These are phyloP conservation scores for Exophiala oligosperma DNA, from an alignment of 2,329 filamentous ascomycete species.

Conservation along the genomic window DNA sequence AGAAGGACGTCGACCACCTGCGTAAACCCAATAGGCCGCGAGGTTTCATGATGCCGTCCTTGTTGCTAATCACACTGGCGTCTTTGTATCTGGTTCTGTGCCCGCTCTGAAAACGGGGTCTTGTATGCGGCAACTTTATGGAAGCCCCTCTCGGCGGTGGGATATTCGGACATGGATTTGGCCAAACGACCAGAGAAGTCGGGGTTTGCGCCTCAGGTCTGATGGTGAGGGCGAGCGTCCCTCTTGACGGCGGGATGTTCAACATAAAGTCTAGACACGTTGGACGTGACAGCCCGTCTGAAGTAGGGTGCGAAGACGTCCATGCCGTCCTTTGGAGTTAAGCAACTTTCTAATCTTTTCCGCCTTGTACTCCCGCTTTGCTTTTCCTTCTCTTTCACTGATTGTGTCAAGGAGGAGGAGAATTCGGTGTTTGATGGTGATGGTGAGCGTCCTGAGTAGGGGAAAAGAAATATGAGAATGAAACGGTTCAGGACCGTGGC, in stretches of 20 bases:
- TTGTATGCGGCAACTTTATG: constrained; percentile 10
- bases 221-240: constrained; percentile 3
- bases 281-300: constrained; percentile 84
- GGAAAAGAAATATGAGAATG: no score
- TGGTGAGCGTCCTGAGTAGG: no score
- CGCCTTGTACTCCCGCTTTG: constrained; percentile 88
- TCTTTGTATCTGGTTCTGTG: not conserved
- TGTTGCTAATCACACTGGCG: no score
- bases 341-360: constrained; percentile 93
- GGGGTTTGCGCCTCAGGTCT: not conserved
- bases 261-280: constrained; percentile 61
- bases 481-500: no score
- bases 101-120: constrained; percentile 6
- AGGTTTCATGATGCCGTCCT: no score
- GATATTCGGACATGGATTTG: constrained; percentile 1
- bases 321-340: constrained; percentile 88
- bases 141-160: constrained; percentile 2
- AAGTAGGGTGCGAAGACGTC: constrained; percentile 98
- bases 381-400: constrained; percentile 87
- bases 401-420: constrained; percentile 92
- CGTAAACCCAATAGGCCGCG: no score
- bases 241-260: no score
- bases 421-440: constrained; percentile 58
- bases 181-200: not conserved
- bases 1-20: no score